Base-by-base conservation (phyloP, 441 rosid genomes). In the Mallotus repandus region DNA sequence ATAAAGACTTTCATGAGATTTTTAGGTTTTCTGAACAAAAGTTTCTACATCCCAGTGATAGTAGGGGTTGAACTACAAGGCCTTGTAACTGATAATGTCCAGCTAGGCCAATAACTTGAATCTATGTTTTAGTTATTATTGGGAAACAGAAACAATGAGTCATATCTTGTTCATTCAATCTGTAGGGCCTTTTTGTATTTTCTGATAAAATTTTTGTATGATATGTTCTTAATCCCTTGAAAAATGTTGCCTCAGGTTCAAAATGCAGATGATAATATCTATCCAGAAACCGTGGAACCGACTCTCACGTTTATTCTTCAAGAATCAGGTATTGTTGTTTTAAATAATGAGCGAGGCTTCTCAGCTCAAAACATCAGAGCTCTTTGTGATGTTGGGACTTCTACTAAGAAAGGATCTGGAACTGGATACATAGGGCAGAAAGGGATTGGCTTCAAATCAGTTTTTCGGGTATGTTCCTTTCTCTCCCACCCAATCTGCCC, bases 361-460 rank as follows among this genome's bases (percentile, higher is more conserved):
- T 86, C 86, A 69, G 87, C 97, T 78, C 82, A 88, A 77, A 92
- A 96, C 82, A 89, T 96, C 78, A 89, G 87, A 82, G 97, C 98
- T 56, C 91, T 96, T 74, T 94, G 99, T 82, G 99, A 96, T 84
- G 90, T 96, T 86, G 99, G 99, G 76, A 92, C 83, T 81, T 96
- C 99, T 45, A 96, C 99, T 56, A 92, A 96, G 84, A 92, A 89
- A 77, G 96, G 96, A 81, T 86, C 87, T 84, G 84, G 84, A 73
- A 62, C 81, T 74, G 99, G 99, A 63, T 96, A 94, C 84, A 92
- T 96, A 53, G 99, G 99, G 80, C 89, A 92, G 88, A 96, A 96
- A 84, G 99, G 99, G 79, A 96, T 96, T 79, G 99, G 99, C 81
- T 96, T 96, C 86, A 96, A 96, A 85, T 96, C 99, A 70, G 99